Evolutionary conservation across 148 eudicot species (phyloP), one percentile per base, ranked within the genome.

Genomic region (Mesembryanthemum crystallinum): DNA sequence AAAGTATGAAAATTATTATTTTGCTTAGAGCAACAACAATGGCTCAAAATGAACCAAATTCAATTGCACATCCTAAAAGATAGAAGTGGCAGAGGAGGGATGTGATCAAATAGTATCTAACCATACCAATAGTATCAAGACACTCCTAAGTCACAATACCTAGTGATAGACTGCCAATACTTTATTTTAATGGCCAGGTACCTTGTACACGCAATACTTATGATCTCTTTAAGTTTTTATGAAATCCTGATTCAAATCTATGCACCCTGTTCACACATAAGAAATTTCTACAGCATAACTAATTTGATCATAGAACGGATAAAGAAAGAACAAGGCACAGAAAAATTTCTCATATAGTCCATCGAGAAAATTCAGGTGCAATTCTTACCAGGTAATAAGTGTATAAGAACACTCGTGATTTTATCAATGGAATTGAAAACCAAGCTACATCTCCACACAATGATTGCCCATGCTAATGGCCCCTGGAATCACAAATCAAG

Each of bases 381-480:
- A 3, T 21, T 42, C 94, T 87, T 80, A 92, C 99, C 99, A 59
- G 99, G 99, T 72, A 95, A 82, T 64, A 92, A 88, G 86, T 95
- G 99, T 86, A 92, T 91, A 68, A 95, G 93, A 81, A 95, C 99
- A 77, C 99, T 95, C 2, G 96, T 96, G 61, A 92, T 84, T 80
- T 95, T 95, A 86, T 95, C 99, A 74, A 86, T 82, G 15, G 99
- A 95, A 82, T 86, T 92, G 76, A 95, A 95, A 62, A 95, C 98
- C 81, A 95, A 86, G 89, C 98, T 92, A 73, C 93, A 90, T 27
- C 99, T 86, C 99, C 99, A 95, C 76, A 95, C 92, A 73, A 95
- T 91, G 77, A 95, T 79, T 68, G 99, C 99, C 99, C 98, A 95
- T 42, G 99, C 94, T 80, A 95, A 82, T 32, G 99, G 97, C 43